Percentiles rank a stretch among this genome's conserved stretches.
Evolutionary conservation across 352 stramenopile species (phyloP).

Genomic region (Peronospora destructor): DNA sequence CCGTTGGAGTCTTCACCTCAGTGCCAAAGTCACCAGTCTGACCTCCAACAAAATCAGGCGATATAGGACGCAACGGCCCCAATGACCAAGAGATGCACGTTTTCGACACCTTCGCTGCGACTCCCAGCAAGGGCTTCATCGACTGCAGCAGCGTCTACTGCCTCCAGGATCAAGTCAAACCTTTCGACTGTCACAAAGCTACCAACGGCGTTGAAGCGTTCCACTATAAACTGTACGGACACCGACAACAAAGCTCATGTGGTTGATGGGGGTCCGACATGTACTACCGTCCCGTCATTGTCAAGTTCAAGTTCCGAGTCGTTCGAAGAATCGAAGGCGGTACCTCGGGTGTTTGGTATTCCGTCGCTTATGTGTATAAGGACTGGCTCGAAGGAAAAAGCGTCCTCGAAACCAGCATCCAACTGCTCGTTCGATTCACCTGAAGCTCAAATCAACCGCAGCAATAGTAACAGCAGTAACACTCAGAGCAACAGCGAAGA

Average conservation of each 20-base stretch:
- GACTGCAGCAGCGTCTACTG: conserved; percentile 25
- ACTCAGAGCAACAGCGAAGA: conserved; percentile 6
- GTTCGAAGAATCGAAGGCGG: conserved; percentile 13
- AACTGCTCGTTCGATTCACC: conserved; percentile 8
- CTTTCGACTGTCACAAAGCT: conserved; percentile 32
- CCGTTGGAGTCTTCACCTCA: neutral
- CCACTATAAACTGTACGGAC: conserved; percentile 5
- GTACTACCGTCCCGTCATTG: conserved; percentile 10
- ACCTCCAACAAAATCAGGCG: conserved; percentile 5
- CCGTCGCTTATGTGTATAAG: conserved; percentile 27
- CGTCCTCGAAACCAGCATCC: conserved; percentile 8
- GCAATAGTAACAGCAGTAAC: neutral
- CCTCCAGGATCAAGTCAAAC: conserved; percentile 29
- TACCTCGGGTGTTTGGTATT: conserved; percentile 21
- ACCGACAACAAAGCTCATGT: conserved; percentile 9
- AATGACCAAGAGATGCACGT: conserved; percentile 35
- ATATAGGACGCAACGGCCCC: conserved; percentile 10
- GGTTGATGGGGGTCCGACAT: neutral
- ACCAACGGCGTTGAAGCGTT: conserved; percentile 22
- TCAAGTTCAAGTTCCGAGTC: conserved; percentile 21
- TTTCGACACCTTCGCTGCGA: conserved; percentile 30
- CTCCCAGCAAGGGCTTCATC: conserved; percentile 36
- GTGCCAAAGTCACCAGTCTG: conserved; percentile 10
- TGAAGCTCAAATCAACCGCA: conserved; percentile 11
- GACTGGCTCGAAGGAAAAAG: conserved; percentile 22